Evolutionary conservation across 306 rosid genomes (phyloP).

Genomic region (Gastrolobium villosum): DNA sequence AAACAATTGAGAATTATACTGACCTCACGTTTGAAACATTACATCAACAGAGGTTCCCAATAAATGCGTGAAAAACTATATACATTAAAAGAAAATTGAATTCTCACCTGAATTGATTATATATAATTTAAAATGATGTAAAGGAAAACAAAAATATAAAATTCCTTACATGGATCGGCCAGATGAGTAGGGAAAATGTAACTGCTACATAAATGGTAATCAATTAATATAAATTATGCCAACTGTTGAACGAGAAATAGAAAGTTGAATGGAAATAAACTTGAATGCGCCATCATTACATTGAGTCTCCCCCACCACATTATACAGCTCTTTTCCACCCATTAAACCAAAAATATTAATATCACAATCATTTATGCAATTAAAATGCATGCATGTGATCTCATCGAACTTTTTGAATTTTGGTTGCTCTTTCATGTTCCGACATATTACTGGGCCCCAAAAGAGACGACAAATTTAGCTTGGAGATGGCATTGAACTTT

Average conservation of each 20-base stretch:
- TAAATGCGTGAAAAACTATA: slow-evolving; percentile 7
- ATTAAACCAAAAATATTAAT: slow-evolving; percentile 18
- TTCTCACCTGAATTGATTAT: background rate
- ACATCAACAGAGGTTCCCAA: background rate
- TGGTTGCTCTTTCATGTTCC: slow-evolving; percentile 42
- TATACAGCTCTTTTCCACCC: slow-evolving; percentile 34
- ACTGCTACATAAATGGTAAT: slow-evolving; percentile 35
- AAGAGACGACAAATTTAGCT: slow-evolving; percentile 19
- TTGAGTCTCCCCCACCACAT: slow-evolving; percentile 22
- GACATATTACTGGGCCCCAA: slow-evolving; percentile 36
- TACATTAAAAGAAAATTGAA: background rate
- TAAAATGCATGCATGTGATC: slow-evolving; percentile 48
- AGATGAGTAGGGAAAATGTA: background rate
- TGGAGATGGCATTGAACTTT: background rate
- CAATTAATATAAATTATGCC: slow-evolving; percentile 25
- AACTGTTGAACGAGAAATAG: slow-evolving; percentile 31
- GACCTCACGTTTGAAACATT: background rate
- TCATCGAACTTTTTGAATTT: slow-evolving; percentile 44
- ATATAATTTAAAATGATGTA: background rate
- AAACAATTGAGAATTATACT: background rate
- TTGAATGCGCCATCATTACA: slow-evolving; percentile 22
- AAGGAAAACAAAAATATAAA: background rate
- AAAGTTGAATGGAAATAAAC: slow-evolving; percentile 23
- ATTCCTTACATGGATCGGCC: background rate
- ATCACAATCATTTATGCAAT: slow-evolving; percentile 19